Conservation (phyloP, 1,284 basidiomycete species). For the Rhodotorula sp. region DNA sequence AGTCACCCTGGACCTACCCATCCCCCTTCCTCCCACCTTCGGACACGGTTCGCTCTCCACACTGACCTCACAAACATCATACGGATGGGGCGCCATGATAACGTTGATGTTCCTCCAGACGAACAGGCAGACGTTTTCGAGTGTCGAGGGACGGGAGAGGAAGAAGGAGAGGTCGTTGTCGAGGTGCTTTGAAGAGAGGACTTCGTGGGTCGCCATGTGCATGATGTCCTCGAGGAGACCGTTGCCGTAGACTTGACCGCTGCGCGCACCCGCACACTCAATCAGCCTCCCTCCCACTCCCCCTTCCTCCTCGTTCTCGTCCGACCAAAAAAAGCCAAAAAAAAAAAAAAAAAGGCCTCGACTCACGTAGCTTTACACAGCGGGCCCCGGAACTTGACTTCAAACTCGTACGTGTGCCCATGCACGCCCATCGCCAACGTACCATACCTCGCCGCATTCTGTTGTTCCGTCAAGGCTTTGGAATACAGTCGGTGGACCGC, state of each 20-base stretch:
- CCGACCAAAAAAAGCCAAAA: no score
- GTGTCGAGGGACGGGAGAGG: conserved; percentile 27
- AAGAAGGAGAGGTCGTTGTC: conserved; percentile 35
- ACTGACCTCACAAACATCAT: conserved; percentile 9
- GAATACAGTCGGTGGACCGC: conserved; percentile 28
- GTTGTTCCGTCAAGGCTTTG: neutral
- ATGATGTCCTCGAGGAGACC: conserved; percentile 27
- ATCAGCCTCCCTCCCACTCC: no score
- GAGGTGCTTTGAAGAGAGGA: conserved; percentile 21
- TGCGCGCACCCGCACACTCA: neutral
- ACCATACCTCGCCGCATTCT: conserved; percentile 18
- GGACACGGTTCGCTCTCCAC: conserved; percentile 20
- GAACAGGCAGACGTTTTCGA: conserved; percentile 38
- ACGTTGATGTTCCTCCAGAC: conserved; percentile 31
- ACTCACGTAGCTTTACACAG: conserved; percentile 26
- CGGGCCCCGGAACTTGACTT: conserved; percentile 22
- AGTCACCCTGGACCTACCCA: neutral
- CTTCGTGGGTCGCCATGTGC: conserved; percentile 19
- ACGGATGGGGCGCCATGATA: conserved; percentile 19
- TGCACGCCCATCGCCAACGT: conserved; percentile 10
- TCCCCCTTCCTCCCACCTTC: neutral
- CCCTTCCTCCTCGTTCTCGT: no score
- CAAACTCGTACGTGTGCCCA: conserved; percentile 29
- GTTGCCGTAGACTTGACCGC: conserved; percentile 11
- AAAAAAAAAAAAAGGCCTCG: neutral